phyloP scores from a whole-genome alignment of 2,329 filamentous ascomycete species.

The Fusarium xyrophilum region DNA sequence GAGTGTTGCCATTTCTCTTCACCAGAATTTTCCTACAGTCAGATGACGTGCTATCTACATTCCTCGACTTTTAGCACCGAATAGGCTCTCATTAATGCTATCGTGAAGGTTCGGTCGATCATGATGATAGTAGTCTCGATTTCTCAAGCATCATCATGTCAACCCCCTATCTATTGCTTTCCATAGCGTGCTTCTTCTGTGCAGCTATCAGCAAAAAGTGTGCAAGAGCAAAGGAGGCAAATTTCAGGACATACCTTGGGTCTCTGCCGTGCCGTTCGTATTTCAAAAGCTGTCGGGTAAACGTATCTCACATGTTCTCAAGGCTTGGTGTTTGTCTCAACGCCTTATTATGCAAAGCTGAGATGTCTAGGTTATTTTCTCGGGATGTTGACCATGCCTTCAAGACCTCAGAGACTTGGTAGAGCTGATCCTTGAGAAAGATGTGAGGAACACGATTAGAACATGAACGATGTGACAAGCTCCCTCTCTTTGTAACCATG shows the following conservation, averaged over 20 bases:
- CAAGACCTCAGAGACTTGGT: not conserved
- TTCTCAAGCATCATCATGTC: not conserved
- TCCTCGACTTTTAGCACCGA: not conserved
- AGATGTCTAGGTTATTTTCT: not conserved
- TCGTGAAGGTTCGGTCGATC: not conserved
- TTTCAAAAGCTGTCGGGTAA: not conserved
- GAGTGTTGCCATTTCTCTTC: not conserved
- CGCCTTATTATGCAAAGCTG: too few species aligned
- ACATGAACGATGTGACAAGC: not conserved
- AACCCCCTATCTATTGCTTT: not conserved
- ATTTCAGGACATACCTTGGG: not conserved
- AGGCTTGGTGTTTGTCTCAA: not conserved
- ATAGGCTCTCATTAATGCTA: not conserved
- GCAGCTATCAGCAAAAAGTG: not conserved
- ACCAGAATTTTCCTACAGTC: not conserved
- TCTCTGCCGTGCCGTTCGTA: not conserved
- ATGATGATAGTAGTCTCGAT: not conserved
- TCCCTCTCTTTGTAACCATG: too few species aligned
- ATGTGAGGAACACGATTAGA: not conserved
- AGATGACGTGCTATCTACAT: not conserved
- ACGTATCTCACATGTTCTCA: not conserved
- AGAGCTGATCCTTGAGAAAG: not conserved
- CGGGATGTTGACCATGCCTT: not conserved
- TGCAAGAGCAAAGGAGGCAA: not conserved
- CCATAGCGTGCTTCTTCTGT: not conserved